Conservation (phyloP, 2,329 filamentous ascomycete species). For the Xylariomycetidae sp. region DNA sequence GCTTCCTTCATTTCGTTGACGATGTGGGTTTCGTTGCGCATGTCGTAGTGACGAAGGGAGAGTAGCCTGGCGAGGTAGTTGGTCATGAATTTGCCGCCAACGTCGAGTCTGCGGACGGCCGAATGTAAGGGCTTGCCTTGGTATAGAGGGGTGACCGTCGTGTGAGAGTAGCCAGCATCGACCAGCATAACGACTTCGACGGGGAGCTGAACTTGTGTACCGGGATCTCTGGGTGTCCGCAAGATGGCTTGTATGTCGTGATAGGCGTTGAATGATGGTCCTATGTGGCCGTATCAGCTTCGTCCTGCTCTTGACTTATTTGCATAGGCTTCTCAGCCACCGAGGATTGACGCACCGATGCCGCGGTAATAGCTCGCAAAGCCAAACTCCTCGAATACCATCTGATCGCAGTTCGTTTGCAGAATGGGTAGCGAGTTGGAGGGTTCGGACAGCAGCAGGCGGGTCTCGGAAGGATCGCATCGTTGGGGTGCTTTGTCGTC, state of each 20-base stretch:
- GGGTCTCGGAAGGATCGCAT: constrained; percentile 75
- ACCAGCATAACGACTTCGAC: constrained; percentile 81
- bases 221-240: constrained; percentile 47
- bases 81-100: constrained; percentile 88
- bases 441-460: constrained; percentile 77
- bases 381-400: constrained; percentile 95
- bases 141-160: constrained; percentile 81
- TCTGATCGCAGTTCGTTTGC: constrained; percentile 88
- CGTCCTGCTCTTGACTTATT: no score
- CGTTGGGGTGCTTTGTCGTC: constrained; percentile 58
- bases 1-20: constrained; percentile 96
- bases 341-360: constrained; percentile 44
- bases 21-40: constrained; percentile 88
- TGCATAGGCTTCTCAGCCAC: no score
- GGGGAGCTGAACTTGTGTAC: constrained; percentile 42
- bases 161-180: constrained; percentile 90
- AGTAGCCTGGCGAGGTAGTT: constrained; percentile 88
- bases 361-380: constrained; percentile 81
- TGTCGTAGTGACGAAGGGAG: constrained; percentile 87
- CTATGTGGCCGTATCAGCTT: constrained; percentile 39
- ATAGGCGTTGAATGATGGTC: constrained; percentile 72
- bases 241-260: constrained; percentile 69
- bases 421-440: constrained; percentile 75
- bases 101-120: constrained; percentile 76
- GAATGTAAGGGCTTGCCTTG: constrained; percentile 73